Evolutionary conservation across 345 rosid genomes (phyloP), one percentile per base, ranked within the genome.

Genomic region (Populus simonii): DNA sequence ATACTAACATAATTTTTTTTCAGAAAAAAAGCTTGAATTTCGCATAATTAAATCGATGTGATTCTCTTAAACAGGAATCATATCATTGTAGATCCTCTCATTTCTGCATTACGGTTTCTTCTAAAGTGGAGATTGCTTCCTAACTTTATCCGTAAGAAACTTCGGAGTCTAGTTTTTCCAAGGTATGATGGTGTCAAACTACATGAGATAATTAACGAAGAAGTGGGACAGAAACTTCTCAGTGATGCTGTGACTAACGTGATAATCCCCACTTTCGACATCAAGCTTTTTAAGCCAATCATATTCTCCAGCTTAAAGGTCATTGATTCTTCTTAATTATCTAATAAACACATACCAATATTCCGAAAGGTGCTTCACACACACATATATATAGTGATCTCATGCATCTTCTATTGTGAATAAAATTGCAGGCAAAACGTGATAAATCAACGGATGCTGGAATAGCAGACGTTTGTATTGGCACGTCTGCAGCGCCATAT

Each of bases 401-500:
- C 2, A 18, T 51, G 5, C 20, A 51, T 17, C 57, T 17, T 51
- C 57, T 51, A 1, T 51, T 17, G 17, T 2, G 7, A 12, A 9
- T 61, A 23, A 8, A 23, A 39, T 6, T 69, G 65, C 33, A 43
- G 74, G 78, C 78, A 20, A 74, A 57, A 73, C 8, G n/a, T 1
- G 41, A 79, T 7, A 38, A 69, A 3, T 39, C 71, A 22, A 43
- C 45, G 74, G 70, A 72, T 66, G 63, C 70, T 39, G 1, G 3
- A 8, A 68, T 67, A 9, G 57, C 77, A 6, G 77, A 76, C 25
- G 53, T 67, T 66, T 76, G 83, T n/a, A 76, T 76, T 16, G 68
- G 76, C n/a, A 76, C 76, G 20, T 65, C 74, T 10, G 83, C 57
- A 17, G 80, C 83, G 7, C 83, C 80, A 22, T 45, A 36, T 18